Evolutionary conservation across 352 stramenopile species (phyloP).

Genomic region (Globisporangium irregulare): DNA sequence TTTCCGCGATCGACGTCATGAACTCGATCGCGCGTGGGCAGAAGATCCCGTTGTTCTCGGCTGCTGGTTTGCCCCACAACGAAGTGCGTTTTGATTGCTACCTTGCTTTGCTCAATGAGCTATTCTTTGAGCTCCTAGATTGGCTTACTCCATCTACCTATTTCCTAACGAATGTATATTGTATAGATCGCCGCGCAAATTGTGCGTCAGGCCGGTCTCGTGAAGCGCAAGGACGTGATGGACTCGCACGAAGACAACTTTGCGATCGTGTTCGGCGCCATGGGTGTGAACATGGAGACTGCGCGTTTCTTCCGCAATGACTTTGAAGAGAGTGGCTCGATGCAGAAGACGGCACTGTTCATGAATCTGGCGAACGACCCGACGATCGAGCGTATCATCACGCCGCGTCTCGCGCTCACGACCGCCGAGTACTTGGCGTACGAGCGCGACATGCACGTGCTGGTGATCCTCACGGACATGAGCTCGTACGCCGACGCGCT

Average conservation of each 20-base stretch:
- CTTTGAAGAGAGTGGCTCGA: constrained; percentile 97
- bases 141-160: no score
- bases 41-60: constrained; percentile 99
- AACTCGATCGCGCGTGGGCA: constrained; percentile 99
- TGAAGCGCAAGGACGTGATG: constrained; percentile 98
- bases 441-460: constrained; percentile 98
- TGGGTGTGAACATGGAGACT: constrained; percentile 99
- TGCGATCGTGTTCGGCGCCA: constrained; percentile 99
- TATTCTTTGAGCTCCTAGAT: no score
- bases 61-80: constrained; percentile 98
- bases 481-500: constrained; percentile 98
- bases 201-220: constrained; percentile 97
- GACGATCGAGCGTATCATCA: constrained; percentile 99
- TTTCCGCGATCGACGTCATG: constrained; percentile 99
- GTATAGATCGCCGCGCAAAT: constrained; percentile 97
- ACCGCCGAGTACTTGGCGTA: constrained; percentile 99
- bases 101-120: no score
- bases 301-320: constrained; percentile 96
- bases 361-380: constrained; percentile 99
- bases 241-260: constrained; percentile 99
- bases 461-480: constrained; percentile 99
- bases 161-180: not conserved
- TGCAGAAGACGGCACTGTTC: constrained; percentile 98
- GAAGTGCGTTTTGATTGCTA: constrained; percentile 48
- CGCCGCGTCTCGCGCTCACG: constrained; percentile 96